Evolutionary conservation across 2,329 filamentous ascomycete species (phyloP), one percentile per base, ranked within the genome.

Genomic region (Beauveria caledonica): DNA sequence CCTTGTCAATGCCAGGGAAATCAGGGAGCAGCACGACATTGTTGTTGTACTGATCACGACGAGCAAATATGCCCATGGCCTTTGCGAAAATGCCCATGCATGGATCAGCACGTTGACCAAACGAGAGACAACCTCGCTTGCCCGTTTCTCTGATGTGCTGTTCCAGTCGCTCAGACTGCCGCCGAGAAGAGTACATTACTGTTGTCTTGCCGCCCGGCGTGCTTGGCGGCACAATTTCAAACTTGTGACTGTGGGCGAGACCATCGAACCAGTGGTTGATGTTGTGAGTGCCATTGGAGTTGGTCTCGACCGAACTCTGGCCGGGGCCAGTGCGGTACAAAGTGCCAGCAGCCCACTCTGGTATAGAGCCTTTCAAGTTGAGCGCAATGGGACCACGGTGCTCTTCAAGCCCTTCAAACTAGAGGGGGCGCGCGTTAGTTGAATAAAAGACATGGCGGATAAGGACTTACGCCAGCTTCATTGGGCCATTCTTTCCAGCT

Each of bases 201-300:
- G 67, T 62, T 0, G 65, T 65, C 46, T 68, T 68, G 29, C 62
- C 63, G 3, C 65, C 64, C 2, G 63, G 65, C 3, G 72, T 66
- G 1, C 68, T 66, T 0, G 77, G 63, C 0, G 79, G 69, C 3
- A 84, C 67, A 36, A 93, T 87, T 61, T 90, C 80, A 69, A 93
- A 93, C 29, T 83, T 84, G 73, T 93, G 88, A 1, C 84, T 78
- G 60, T 89, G 83, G 3, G 84, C 81, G 62, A 91, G 85, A 6
- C 88, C 88, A 69, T 94, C 90, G 65, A 94, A 94, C 90, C 90
- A 94, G 70, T 94, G 89, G 1, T 79, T 82, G 13, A 86, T 77
- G 36, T 78, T 76, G 67, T 86, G 86, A 0, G 78, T 82, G n/a
- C 85, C 84, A 3, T 78, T 77, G 2, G 81, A 72, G 0, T 83